Percentiles rank a stretch among this genome's conserved stretches.
phyloP scores from a whole-genome alignment of 306 rosid genomes.

The Castanea mollissima region DNA sequence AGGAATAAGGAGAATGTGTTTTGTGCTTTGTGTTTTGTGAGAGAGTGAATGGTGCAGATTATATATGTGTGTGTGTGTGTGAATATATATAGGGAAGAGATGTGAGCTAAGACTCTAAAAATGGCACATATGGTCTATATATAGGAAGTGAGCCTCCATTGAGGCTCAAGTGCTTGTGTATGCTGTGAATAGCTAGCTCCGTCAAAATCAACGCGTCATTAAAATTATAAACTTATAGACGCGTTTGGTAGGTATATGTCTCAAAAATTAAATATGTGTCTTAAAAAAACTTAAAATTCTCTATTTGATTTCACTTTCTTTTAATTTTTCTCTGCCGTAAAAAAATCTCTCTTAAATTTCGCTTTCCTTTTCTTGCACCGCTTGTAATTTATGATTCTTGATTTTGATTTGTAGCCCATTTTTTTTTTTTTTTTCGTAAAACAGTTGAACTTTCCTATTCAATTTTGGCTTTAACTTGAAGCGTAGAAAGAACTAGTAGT shows the following conservation, averaged over 20 bases:
- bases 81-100: not conserved
- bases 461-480: too few species aligned
- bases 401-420: too few species aligned
- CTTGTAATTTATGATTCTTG: not conserved
- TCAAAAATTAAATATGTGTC: too few species aligned
- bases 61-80: too few species aligned
- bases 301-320: not conserved
- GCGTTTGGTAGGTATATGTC: constrained; percentile 22
- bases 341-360: not conserved
- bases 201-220: not conserved
- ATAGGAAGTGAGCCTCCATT: constrained; percentile 4
- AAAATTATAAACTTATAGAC: constrained; percentile 10
- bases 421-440: not conserved
- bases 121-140: constrained; percentile 13
- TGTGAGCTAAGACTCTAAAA: constrained; percentile 21
- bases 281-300: not conserved
- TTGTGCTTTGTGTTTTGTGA: not conserved
- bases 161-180: not conserved
- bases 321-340: not conserved
- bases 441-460: too few species aligned
- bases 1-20: not conserved
- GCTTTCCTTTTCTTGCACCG: not conserved
- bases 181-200: not conserved
- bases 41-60: not conserved
- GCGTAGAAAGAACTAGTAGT: too few species aligned